Evolutionary conservation across 169 alveolate genomes (phyloP), one percentile per base, ranked within the genome.

Genomic region (Plasmodium malariae): DNA sequence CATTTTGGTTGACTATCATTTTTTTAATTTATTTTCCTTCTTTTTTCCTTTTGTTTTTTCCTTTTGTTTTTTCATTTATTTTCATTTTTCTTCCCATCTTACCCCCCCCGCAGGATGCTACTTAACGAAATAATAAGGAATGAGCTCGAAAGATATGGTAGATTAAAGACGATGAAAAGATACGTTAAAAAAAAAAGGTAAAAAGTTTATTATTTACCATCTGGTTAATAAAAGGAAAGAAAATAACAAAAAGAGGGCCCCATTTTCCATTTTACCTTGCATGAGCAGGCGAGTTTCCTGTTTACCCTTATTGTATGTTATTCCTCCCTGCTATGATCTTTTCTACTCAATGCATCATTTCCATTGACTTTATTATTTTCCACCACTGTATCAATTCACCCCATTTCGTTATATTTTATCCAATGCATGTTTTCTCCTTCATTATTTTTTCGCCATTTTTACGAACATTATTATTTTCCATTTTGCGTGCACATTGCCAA

Each of bases 91-190:
- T n/a, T 3, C 49, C 11, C 30, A 62, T 62, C 17, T 40, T 60
- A 7, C 7, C 21, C 45, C 45, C n/a, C n/a, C 37, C 21, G 26
- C 51, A 71, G 86, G 26, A 36, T 71, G 36, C 12, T 71, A 17
- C 24, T 71, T 32, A 71, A 71, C 51, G 86, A 71, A 71, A 71
- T 71, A 30, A 60, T 71, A 34, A 71, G 86, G 24, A 71, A 71
- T 28, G 86, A 71, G 36, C 24, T 71, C 24, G 86, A 71, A 60
- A 21, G 37, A 19, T 49, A 71, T 30, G 34, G 45, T 24, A 32
- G 86, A 40, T 36, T 34, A 30, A 32, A 37, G 19, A 34, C 51
- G 6, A 49, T 71, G 24, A 49, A n/a, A n/a, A n/a, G n/a, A 71
- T 24, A 36, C 37, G 14, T 24, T 24, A 49, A 26, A 60, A 30